Evolutionary conservation across 2,329 filamentous ascomycete species (phyloP), one percentile per base, ranked within the genome.

Genomic region (Fusarium sp.): DNA sequence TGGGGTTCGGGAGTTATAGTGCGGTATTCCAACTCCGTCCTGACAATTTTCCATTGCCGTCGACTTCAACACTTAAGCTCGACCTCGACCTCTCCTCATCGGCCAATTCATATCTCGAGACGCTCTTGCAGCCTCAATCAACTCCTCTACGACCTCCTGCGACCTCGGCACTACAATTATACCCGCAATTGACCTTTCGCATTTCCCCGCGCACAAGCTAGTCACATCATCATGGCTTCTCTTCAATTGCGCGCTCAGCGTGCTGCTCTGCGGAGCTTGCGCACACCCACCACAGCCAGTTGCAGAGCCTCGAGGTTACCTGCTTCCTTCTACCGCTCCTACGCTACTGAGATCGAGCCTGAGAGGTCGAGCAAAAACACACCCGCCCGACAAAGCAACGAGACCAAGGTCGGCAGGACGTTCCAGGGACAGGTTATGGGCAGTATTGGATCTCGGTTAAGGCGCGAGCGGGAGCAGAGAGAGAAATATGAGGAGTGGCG

Each of bases 341-440:
- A 79, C 49, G 71, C 73, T 42, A 80, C 78, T 43, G 77, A 79
- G 11, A 68, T 79, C 29, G 78, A 80, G 62, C 76, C 77, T 13
- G 76, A 78, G 65, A 70, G 73, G 39, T 70, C 76, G 47, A 78
- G 74, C 49, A 54, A 72, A 46, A 78, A 74, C 51, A 54, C 72
- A 14, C 51, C 68, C n/a, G 59, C 58, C 17, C 29, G 74, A 18
- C 72, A 76, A 62, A 71, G 76, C 52, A 80, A 80, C 57, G 79
- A 81, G 68, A 68, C 76, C 66, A 80, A 74, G 72, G 72, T 76
- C 25, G 80, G 77, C 17, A 69, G 81, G 45, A 77, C 80, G 5
- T 89, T 89, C 73, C 83, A 85, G 70, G 86, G 86, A 20, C 87
- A 89, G 77, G 82, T 89, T 70, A 85, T 87, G 72, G 84, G 87